Base-by-base conservation (phyloP, 192 early-diverging fungal genomes). In the Coemansia sp. region DNA sequence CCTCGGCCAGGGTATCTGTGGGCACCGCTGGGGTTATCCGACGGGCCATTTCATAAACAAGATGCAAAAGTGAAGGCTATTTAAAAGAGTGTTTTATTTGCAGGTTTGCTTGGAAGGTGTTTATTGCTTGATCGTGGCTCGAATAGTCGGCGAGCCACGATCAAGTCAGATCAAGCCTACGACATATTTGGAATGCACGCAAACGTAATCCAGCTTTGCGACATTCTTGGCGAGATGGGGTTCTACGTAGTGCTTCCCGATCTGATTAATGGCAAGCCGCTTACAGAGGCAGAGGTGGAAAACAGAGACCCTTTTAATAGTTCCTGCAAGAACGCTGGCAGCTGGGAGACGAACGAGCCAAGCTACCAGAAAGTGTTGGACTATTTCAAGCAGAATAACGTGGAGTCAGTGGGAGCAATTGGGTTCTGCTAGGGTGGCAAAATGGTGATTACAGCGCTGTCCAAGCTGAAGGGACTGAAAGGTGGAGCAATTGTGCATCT, bases 401-500 rank as follows among this genome's bases (percentile, higher is more conserved):
- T 76, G 46, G 61, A 62, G 9, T 59, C 73, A 5, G 74, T 84
- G 40, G 85, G 85, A 23, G 38, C 85, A 5, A 61, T 86, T 57
- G 90, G 88, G 6, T 86, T 89, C 64, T 90, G 89, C 81, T 90
- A 87, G 88, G 88, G 90, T 42, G 84, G 76, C 11, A 76, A 85
- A 58, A 81, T 88, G 56, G 67, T 84, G 17, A 75, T 79, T 4
- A 54, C 76, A 34, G 82, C 82, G 31, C 66, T 75, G 21, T 60
- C 83, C 9, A 66, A 76, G 38, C 78, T 83, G 5, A 60, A 67
- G 2, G 84, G 81, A 8, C 75, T 85, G 46, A 59, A 64, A 10
- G 74, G 83, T 3, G 79, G 83, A 6, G 84, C 85, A 1, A 76
- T 87, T 6, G 79, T 86, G 31, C 90, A 92, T 48, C 88, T 88